Base-by-base conservation (phyloP, 2,329 filamentous ascomycete species). In the Hyphodiscus sp. region DNA sequence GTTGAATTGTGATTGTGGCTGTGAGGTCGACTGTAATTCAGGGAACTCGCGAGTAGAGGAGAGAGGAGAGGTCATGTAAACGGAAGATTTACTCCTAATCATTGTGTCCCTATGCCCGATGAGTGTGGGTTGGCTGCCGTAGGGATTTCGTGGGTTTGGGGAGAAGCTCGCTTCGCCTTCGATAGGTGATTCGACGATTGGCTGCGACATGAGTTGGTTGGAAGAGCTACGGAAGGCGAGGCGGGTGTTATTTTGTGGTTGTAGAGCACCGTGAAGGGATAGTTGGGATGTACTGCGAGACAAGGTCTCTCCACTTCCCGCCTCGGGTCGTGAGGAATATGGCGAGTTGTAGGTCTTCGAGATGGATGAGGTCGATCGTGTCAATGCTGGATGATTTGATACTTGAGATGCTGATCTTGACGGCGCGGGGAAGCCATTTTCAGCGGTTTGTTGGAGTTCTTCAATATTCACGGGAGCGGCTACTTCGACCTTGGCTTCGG, bases 371-470 rank as follows among this genome's bases (percentile, higher is more conserved):
- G 42, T 60, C 38, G 62, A 59, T 54, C 58, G 54, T 16, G 45
- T 54, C 3, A 56, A 23, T 44, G 20, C 20, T 15, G 52, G 41
- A 10, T n/a, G 23, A 41, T 55, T 58, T 44, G 61, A 61, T 7
- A 52, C 47, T 46, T 61, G 60, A 42, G 61, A 62, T 20, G 46
- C 49, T 9, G 54, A 50, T 55, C 53, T 58, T n/a, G 58, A 42
- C 44, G 56, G 51, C 45, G 52, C 57, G 3, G 50, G 51, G 44
- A 56, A 20, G 41, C 54, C 51, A 47, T 51, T 59, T 26, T 63
- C 57, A 11, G 82, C 76, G 16, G 85, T 86, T 67, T 86, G 82
- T 59, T 85, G 77, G 30, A 90, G 74, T 57, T 83, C 82, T 11
- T 79, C 73, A 1, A 89, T 68, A 53, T 86, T 74, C 18, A 90